A percentile compares a stretch with the other conserved stretches of the same genome.
Evolutionary conservation across 2,329 filamentous ascomycete genomes (phyloP).

Genomic region (Chaetomium sp.): DNA sequence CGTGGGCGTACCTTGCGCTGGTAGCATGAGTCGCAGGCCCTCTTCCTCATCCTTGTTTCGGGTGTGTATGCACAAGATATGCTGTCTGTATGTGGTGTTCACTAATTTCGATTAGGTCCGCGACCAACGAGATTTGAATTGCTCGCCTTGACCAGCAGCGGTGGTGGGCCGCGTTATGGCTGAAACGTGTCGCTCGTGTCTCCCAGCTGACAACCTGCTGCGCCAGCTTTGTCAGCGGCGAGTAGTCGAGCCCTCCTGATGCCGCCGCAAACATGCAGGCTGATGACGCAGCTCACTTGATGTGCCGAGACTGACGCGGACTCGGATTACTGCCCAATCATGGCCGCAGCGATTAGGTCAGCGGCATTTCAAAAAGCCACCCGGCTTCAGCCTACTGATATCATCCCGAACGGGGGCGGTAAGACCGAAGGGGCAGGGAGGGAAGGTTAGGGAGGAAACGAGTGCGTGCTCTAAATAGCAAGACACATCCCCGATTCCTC

Average conservation of each 20-base stretch:
- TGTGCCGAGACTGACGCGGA: background rate
- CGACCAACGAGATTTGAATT: background rate
- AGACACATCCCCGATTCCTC: background rate
- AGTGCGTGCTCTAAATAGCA: conserved; percentile 2
- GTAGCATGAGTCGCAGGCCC: conserved; percentile 54
- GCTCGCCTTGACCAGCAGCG: conserved; percentile 4
- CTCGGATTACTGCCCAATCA: background rate
- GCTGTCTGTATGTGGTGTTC: conserved; percentile 8
- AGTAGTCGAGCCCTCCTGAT: background rate
- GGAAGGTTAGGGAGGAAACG: no score
- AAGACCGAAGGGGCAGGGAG: no score
- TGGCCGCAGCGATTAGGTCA: conserved; percentile 1
- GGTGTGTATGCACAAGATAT: conserved; percentile 7
- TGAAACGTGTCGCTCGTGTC: conserved; percentile 4
- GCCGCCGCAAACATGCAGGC: background rate
- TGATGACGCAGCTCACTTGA: background rate
- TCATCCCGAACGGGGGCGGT: background rate
- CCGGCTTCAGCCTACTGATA: background rate
- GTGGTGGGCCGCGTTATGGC: conserved; percentile 14
- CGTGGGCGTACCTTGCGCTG: conserved; percentile 47
- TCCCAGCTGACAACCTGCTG: background rate
- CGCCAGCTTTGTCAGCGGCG: conserved; percentile 7
- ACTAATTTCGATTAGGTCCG: conserved; percentile 6
- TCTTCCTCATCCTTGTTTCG: conserved; percentile 33
- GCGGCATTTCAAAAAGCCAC: background rate